phyloP scores from a whole-genome alignment of 2,329 filamentous ascomycete genomes.

The Aureobasidium sp. region DNA sequence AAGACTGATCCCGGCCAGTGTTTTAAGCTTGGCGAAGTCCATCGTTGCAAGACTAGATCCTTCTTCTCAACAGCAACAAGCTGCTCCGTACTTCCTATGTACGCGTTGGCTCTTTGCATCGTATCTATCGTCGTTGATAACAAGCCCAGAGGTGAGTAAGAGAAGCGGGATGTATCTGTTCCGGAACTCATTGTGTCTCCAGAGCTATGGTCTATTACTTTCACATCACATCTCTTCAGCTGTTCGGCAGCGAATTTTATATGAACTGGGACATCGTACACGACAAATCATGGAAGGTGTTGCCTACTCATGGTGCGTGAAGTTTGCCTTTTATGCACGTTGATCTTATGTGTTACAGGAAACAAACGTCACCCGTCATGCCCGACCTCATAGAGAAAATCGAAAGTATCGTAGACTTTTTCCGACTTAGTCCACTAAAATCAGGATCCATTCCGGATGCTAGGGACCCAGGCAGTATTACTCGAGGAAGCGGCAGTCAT shows the following conservation, averaged over 20 bases:
- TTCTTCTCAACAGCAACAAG: constrained; percentile 59
- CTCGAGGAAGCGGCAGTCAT: background rate
- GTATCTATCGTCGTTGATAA: constrained; percentile 75
- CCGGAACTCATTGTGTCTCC: constrained; percentile 26
- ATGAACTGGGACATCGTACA: constrained; percentile 71
- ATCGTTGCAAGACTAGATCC: constrained; percentile 63
- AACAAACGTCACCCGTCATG: constrained; percentile 56
- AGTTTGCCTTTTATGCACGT: background rate
- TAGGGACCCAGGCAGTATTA: constrained; percentile 22
- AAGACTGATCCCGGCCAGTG: constrained; percentile 78
- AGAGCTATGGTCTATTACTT: constrained; percentile 60
- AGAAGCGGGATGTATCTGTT: background rate
- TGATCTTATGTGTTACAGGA: constrained; percentile 32
- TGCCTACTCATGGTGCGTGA: constrained; percentile 58
- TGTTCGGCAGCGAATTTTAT: constrained; percentile 67
- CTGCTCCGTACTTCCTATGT: constrained; percentile 73
- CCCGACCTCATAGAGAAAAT: constrained; percentile 60
- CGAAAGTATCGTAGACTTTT: constrained; percentile 61
- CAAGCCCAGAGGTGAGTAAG: constrained; percentile 69
- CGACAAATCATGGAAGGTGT: constrained; percentile 57
- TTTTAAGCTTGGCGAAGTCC: constrained; percentile 76
- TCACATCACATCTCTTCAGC: constrained; percentile 91
- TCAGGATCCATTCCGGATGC: background rate
- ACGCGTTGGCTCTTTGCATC: constrained; percentile 88
- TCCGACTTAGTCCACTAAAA: constrained; percentile 31